Percentiles rank a stretch among this genome's conserved stretches.
These are phyloP conservation scores for Nakazawaea ishiwadae DNA, from an alignment of 805 yeast species.

Conservation along the genomic window DNA sequence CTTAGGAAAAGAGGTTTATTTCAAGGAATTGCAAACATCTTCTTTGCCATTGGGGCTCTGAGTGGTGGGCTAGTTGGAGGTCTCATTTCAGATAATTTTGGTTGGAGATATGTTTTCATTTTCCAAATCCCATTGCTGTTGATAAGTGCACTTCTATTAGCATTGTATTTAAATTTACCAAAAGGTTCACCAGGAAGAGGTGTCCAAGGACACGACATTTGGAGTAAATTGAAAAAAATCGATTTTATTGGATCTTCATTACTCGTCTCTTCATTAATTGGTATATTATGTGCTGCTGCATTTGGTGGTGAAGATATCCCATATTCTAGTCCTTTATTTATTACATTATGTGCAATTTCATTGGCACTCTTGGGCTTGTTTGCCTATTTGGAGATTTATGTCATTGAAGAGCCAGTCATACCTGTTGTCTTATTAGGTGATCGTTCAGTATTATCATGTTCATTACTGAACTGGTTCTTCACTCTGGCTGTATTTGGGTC, in stretches of 20 bases:
- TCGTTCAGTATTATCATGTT: slow-evolving; percentile 58
- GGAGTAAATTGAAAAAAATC: slow-evolving; percentile 48
- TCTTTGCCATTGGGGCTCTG: slow-evolving; percentile 73
- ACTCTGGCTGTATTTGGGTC: slow-evolving; percentile 43
- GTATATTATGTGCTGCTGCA: slow-evolving; percentile 59
- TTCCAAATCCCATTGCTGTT: slow-evolving; percentile 49
- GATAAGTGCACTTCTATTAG: slow-evolving; percentile 34
- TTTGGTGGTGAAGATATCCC: slow-evolving; percentile 55
- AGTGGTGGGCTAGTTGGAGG: slow-evolving; percentile 69
- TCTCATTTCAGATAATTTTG: slow-evolving; percentile 40
- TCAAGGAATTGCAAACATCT: slow-evolving; percentile 78
- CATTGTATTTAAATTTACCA: slow-evolving; percentile 32
- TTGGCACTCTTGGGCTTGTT: slow-evolving; percentile 34
- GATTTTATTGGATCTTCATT: slow-evolving; percentile 61
- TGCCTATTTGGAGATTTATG: slow-evolving; percentile 42
- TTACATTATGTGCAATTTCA: background rate
- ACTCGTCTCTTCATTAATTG: slow-evolving; percentile 52
- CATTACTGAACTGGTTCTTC: slow-evolving; percentile 58
- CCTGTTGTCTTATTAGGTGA: slow-evolving; percentile 52
- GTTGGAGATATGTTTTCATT: slow-evolving; percentile 65
- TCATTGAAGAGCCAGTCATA: slow-evolving; percentile 57
- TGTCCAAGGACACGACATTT: slow-evolving; percentile 35
- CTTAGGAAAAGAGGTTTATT: slow-evolving; percentile 72
- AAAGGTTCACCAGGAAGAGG: slow-evolving; percentile 54
- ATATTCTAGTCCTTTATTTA: slow-evolving; percentile 39